Evolutionary conservation across 2,329 filamentous ascomycete genomes (phyloP).

Genomic region (Fusarium duplospermum): DNA sequence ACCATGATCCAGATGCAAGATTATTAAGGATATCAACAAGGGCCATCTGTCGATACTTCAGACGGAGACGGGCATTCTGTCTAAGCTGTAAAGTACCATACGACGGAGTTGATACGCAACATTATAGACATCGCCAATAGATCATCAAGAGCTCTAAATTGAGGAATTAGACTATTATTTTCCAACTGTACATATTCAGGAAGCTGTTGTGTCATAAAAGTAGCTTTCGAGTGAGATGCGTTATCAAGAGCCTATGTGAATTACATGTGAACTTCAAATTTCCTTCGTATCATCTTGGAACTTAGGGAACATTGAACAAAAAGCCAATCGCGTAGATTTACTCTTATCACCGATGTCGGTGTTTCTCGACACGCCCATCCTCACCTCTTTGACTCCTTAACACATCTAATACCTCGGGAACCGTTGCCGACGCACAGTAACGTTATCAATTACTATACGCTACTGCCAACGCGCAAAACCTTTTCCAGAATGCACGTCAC

Average conservation of each 20-base stretch:
- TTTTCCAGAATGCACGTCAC: neutral
- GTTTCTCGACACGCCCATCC: neutral
- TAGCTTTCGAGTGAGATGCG: neutral
- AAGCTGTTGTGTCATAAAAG: neutral
- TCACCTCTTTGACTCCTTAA: neutral
- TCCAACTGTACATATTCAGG: neutral
- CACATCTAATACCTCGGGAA: neutral
- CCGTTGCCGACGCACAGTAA: neutral
- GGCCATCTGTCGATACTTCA: constrained; percentile 20
- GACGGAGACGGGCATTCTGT: constrained; percentile 21
- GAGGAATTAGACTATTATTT: neutral
- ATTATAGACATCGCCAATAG: neutral
- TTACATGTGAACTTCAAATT: neutral
- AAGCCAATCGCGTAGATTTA: neutral
- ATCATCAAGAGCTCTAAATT: neutral
- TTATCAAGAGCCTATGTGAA: neutral
- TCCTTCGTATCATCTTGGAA: neutral
- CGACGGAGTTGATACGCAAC: neutral
- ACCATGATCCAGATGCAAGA: constrained; percentile 8
- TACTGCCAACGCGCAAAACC: neutral
- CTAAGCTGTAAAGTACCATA: constrained; percentile 11
- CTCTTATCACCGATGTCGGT: neutral
- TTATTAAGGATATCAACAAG: constrained; percentile 20
- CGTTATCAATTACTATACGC: neutral
- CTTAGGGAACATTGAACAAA: neutral